A percentile compares a stretch with the other conserved stretches of the same genome.
phyloP scores from a whole-genome alignment of 768 basidiomycete genomes.

The Tricholoma hemisulphureum region DNA sequence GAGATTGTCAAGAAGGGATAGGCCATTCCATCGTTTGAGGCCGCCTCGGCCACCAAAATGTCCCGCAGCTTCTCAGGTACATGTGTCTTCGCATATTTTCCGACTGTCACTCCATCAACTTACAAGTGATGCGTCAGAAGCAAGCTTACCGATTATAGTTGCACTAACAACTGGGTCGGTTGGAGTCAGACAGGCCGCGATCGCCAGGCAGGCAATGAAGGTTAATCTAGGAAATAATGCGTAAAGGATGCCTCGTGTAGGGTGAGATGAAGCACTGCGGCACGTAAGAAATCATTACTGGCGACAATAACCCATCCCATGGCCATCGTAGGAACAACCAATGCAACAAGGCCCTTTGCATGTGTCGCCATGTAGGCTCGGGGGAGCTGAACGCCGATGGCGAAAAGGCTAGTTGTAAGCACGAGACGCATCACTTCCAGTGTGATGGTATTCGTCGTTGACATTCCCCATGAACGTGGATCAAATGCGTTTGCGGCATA shows the following conservation, averaged over 20 bases:
- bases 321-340: constrained; percentile 84
- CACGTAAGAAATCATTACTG: constrained; percentile 36
- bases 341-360: constrained; percentile 61
- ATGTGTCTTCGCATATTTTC: constrained; percentile 65
- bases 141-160: constrained; percentile 61
- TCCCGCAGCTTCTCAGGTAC: constrained; percentile 76
- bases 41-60: constrained; percentile 85
- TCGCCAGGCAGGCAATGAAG: constrained; percentile 75
- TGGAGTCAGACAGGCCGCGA: constrained; percentile 88
- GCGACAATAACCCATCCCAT: constrained; percentile 80
- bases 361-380: constrained; percentile 80
- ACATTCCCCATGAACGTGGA: constrained; percentile 74
- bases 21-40: constrained; percentile 93
- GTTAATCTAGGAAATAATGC: constrained; percentile 69
- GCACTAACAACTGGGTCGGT: constrained; percentile 95
- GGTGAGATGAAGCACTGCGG: neutral
- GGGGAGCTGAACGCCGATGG: constrained; percentile 93
- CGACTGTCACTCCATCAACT: constrained; percentile 41
- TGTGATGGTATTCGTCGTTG: constrained; percentile 50
- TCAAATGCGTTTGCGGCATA: constrained; percentile 69
- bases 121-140: neutral
- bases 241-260: constrained; percentile 57
- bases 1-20: constrained; percentile 90
- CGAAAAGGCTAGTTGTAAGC: constrained; percentile 89
- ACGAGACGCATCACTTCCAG: constrained; percentile 48